These are phyloP conservation scores for Malania oleifera DNA, from an alignment of 164 flowering plant species.

Conservation along the genomic window DNA sequence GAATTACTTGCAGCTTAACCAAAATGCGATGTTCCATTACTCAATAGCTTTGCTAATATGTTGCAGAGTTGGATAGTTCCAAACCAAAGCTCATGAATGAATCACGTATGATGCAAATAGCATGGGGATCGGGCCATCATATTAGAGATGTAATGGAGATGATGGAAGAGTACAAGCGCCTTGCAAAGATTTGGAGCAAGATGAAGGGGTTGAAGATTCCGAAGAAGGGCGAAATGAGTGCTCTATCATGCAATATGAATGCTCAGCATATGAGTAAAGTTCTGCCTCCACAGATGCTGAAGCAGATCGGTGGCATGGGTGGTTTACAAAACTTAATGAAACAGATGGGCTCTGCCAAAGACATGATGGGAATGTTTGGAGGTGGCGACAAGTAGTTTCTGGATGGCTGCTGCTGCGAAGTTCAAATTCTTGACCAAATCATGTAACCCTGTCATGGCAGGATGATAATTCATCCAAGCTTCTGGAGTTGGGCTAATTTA, in stretches of 20 bases:
- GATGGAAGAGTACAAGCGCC: constrained; percentile 94
- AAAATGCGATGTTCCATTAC: neutral
- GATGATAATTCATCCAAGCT: no score
- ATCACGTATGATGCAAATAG: constrained; percentile 82
- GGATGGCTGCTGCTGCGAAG: no score
- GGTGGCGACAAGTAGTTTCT: constrained; percentile 50
- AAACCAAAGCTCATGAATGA: constrained; percentile 86
- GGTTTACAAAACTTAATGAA: constrained; percentile 94
- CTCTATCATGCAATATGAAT: constrained; percentile 84
- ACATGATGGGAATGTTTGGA: constrained; percentile 88
- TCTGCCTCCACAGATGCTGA: constrained; percentile 90
- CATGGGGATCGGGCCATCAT: constrained; percentile 82
- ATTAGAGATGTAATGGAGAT: constrained; percentile 78
- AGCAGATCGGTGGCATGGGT: constrained; percentile 96
- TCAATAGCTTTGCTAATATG: neutral
- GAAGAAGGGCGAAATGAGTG: constrained; percentile 95
- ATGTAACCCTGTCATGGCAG: no score
- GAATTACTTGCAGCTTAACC: neutral
- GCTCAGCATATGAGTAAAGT: constrained; percentile 96
- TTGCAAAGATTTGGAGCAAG: constrained; percentile 93
- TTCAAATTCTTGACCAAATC: no score
- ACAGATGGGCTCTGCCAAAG: constrained; percentile 86
- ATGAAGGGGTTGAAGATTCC: constrained; percentile 98
- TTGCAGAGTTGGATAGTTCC: constrained; percentile 91
- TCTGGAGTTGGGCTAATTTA: no score